Percentiles rank a stretch among this genome's conserved stretches.
Evolutionary conservation across 2,329 filamentous ascomycete species (phyloP).

Genomic region (Neodidymelliopsis sp.): DNA sequence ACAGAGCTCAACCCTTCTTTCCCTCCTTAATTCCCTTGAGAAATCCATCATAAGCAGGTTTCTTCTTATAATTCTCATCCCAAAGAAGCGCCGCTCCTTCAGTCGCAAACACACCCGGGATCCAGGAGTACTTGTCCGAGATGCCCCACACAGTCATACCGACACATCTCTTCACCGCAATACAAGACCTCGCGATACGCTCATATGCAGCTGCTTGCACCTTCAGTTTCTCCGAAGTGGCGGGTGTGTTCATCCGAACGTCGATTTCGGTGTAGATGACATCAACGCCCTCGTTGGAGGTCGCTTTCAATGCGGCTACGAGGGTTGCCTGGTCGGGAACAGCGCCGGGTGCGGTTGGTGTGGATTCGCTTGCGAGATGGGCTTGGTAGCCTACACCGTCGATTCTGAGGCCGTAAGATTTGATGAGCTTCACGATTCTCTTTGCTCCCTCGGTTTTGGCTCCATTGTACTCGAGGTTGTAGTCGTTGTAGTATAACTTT

Average conservation of each 20-base stretch:
- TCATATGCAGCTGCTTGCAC: slow-evolving; percentile 60
- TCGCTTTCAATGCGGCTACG: slow-evolving; percentile 59
- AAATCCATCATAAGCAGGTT: slow-evolving; percentile 47
- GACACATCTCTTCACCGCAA: slow-evolving; percentile 48
- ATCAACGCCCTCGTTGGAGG: slow-evolving; percentile 62
- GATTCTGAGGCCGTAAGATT: slow-evolving; percentile 57
- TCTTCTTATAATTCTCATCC: slow-evolving; percentile 44
- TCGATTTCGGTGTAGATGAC: slow-evolving; percentile 70
- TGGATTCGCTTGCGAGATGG: slow-evolving; percentile 63
- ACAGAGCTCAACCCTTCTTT: slow-evolving; percentile 21
- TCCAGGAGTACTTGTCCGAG: slow-evolving; percentile 52
- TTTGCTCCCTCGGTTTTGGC: slow-evolving; percentile 51
- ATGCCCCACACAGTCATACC: slow-evolving; percentile 59
- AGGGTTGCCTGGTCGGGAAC: slow-evolving; percentile 57
- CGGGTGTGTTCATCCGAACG: slow-evolving; percentile 60
- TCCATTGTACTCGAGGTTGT: slow-evolving; percentile 67
- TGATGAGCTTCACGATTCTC: slow-evolving; percentile 49
- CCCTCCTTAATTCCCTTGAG: slow-evolving; percentile 33
- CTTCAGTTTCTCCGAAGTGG: slow-evolving; percentile 51
- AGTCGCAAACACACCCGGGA: slow-evolving; percentile 47
- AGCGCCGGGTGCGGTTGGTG: slow-evolving; percentile 50
- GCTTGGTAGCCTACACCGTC: slow-evolving; percentile 71
- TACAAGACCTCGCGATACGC: slow-evolving; percentile 47
- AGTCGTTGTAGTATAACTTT: slow-evolving; percentile 67
- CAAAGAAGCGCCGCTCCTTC: slow-evolving; percentile 49